Evolutionary conservation across 169 alveolate genomes (phyloP).

Genomic region (Cryptosporidium ryanae): DNA sequence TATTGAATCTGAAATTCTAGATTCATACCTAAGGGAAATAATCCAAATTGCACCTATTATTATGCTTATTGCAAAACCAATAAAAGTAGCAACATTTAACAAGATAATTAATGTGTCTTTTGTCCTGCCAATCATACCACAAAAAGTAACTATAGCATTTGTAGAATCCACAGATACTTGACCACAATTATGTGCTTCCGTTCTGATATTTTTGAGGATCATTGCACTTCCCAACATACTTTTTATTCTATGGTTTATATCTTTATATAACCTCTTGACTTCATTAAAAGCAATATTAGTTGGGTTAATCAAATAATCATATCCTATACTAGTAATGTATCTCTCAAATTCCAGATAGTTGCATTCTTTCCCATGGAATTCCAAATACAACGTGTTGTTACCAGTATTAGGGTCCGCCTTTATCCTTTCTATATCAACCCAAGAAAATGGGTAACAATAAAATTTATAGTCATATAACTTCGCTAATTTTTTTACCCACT

Average conservation of each 20-base stretch:
- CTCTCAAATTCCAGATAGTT: slow-evolving; percentile 21
- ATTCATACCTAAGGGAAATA: slow-evolving; percentile 58
- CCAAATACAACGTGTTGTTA: slow-evolving; percentile 15
- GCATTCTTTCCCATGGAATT: slow-evolving; percentile 18
- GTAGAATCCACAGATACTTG: slow-evolving; percentile 61
- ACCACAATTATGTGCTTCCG: slow-evolving; percentile 66
- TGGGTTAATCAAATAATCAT: slow-evolving; percentile 52
- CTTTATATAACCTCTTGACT: slow-evolving; percentile 2
- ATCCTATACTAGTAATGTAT: slow-evolving; percentile 46
- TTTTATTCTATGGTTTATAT: slow-evolving; percentile 20
- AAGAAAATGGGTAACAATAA: slow-evolving; percentile 43
- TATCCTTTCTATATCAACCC: slow-evolving; percentile 22
- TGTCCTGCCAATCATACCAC: slow-evolving; percentile 51
- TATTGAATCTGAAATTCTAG: slow-evolving; percentile 59
- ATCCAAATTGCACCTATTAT: slow-evolving; percentile 53
- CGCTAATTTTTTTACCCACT: slow-evolving; percentile 50
- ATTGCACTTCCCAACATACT: slow-evolving; percentile 65
- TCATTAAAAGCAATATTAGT: slow-evolving; percentile 16
- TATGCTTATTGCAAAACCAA: slow-evolving; percentile 52
- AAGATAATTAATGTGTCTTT: slow-evolving; percentile 22
- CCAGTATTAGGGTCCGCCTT: slow-evolving; percentile 1
- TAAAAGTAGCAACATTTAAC: slow-evolving; percentile 39
- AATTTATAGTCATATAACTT: slow-evolving; percentile 21
- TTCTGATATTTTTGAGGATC: slow-evolving; percentile 10
- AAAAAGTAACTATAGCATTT: slow-evolving; percentile 52